Conservation (phyloP, 2,329 filamentous ascomycete species). For the Talaromyces sp. region DNA sequence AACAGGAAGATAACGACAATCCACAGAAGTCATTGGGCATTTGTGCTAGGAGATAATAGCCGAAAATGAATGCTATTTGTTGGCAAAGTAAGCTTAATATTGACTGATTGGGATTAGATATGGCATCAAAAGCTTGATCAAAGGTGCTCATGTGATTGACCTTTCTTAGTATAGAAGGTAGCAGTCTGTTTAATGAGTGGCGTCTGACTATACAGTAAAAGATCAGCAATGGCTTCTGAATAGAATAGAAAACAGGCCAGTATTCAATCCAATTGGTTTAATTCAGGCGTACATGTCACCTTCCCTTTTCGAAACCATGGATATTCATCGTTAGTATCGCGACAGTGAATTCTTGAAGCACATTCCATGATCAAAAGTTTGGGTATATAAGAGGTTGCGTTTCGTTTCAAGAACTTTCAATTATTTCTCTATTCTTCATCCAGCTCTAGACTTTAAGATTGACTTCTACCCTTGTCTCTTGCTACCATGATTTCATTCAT, state of each 20-base stretch:
- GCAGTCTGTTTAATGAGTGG: neutral
- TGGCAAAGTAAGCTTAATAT: slow-evolving; percentile 1
- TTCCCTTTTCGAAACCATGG: slow-evolving; percentile 3
- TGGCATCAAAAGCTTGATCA: neutral
- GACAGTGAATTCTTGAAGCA: neutral
- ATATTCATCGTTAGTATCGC: neutral
- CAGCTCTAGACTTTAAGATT: neutral
- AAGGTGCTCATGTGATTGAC: slow-evolving; percentile 1
- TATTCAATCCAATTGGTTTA: neutral
- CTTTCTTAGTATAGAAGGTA: slow-evolving; percentile 7
- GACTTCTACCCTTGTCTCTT: neutral
- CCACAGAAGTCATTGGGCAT: neutral
- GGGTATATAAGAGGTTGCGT: neutral
- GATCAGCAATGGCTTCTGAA: neutral
- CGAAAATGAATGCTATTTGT: neutral
- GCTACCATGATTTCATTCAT: slow-evolving; percentile 2
- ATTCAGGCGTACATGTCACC: slow-evolving; percentile 4
- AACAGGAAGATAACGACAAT: slow-evolving; percentile 1
- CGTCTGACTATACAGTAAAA: neutral
- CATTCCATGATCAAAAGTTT: neutral
- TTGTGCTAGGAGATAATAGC: neutral
- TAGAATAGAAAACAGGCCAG: neutral
- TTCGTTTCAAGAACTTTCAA: neutral
- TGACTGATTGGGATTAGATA: neutral
- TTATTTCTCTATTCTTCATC: neutral